Evolutionary conservation across 1,139 yeast genomes (phyloP).

Genomic region (Saccharomycopsis crataegensis): DNA sequence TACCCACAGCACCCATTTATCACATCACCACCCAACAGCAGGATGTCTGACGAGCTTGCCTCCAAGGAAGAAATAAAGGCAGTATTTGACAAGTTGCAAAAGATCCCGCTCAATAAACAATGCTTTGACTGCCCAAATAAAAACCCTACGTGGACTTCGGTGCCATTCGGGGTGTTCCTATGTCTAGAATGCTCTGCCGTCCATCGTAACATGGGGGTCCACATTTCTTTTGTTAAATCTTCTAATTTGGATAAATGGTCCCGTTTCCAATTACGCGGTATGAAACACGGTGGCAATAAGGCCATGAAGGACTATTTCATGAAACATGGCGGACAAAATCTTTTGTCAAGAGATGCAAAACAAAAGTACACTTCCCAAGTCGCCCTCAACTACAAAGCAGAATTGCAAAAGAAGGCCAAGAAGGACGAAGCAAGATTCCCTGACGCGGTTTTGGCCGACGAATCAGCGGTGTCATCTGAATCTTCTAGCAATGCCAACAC

Average conservation of each 20-base stretch:
- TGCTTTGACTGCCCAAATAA: conserved; percentile 93
- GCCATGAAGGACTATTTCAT: conserved; percentile 74
- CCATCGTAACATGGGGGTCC: conserved; percentile 94
- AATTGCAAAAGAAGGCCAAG: conserved; percentile 58
- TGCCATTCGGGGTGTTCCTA: conserved; percentile 87
- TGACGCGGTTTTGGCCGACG: conserved; percentile 44
- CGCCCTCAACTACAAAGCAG: conserved; percentile 74
- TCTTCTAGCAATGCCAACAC: conserved; percentile 30
- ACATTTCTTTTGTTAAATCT: conserved; percentile 89
- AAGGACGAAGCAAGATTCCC: conserved; percentile 68
- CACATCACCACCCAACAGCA: background rate
- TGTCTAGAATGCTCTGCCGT: conserved; percentile 96
- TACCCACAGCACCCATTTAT: background rate
- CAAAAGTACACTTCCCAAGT: conserved; percentile 75
- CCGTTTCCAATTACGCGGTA: conserved; percentile 75
- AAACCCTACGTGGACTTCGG: conserved; percentile 98
- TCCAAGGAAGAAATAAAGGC: conserved; percentile 54
- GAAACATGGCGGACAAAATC: conserved; percentile 79
- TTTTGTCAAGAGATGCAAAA: conserved; percentile 54
- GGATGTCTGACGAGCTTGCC: conserved; percentile 48
- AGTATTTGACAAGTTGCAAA: conserved; percentile 51
- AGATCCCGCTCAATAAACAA: conserved; percentile 66
- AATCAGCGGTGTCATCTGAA: conserved; percentile 29
- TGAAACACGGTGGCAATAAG: conserved; percentile 90
- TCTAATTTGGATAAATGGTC: conserved; percentile 93